A percentile compares a stretch with the other conserved stretches of the same genome.
Conservation (phyloP, 1,284 basidiomycete genomes). For the Leccinum colubrinum region DNA sequence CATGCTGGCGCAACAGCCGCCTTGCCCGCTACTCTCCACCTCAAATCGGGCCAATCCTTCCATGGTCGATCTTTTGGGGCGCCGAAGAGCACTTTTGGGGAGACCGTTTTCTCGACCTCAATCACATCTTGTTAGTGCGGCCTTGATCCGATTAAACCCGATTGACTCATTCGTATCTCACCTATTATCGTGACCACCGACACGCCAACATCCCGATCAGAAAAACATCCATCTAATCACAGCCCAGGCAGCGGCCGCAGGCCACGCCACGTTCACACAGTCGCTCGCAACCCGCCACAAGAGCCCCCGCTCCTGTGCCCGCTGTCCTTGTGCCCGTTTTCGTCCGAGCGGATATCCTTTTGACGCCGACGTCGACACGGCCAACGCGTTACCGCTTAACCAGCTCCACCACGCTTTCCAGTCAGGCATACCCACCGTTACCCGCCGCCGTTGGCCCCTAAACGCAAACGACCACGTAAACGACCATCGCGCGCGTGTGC, state of each 20-base stretch:
- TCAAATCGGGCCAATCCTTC: constrained; percentile 95
- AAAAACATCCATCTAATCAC: constrained; percentile 12
- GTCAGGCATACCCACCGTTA: constrained; percentile 38
- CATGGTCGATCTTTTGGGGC: constrained; percentile 89
- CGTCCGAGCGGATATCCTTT: neutral
- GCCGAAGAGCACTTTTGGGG: constrained; percentile 86
- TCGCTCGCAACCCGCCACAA: constrained; percentile 26
- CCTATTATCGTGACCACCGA: neutral
- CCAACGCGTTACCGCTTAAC: constrained; percentile 4
- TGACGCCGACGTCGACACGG: neutral
- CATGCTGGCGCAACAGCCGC: constrained; percentile 47
- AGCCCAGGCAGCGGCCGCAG: constrained; percentile 25
- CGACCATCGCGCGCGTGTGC: constrained; percentile 14
- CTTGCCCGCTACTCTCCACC: constrained; percentile 84
- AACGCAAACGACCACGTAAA: constrained; percentile 41
- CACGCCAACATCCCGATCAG: neutral
- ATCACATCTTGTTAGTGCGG: constrained; percentile 87
- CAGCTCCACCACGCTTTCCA: constrained; percentile 15
- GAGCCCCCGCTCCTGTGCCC: constrained; percentile 10
- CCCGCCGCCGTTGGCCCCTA: constrained; percentile 39
- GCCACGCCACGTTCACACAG: constrained; percentile 26
- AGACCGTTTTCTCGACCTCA: constrained; percentile 98
- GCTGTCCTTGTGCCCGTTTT: neutral
- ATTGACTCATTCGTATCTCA: constrained; percentile 10
- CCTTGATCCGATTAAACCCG: constrained; percentile 2